Evolutionary conservation across 129 eudicot species (phyloP).

Genomic region (Escallonia herrerae): DNA sequence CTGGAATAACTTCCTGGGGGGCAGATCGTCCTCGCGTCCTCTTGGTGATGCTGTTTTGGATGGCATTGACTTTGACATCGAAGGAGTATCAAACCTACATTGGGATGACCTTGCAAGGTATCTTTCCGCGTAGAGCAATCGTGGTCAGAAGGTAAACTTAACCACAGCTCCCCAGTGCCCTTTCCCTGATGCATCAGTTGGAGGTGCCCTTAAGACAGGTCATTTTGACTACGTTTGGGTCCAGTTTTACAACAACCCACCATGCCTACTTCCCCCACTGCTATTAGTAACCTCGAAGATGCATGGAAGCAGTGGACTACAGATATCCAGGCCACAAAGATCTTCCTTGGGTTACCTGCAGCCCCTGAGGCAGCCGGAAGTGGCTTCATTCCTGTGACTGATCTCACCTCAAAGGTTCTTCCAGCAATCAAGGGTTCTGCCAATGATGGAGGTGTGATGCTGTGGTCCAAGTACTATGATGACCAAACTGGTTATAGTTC

Average conservation of each 20-base stretch:
- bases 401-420: conserved; percentile 15
- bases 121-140: too few species aligned
- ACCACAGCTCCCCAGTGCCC: too few species aligned
- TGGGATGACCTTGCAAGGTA: too few species aligned
- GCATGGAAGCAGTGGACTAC: conserved; percentile 3
- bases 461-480: conserved; percentile 27
- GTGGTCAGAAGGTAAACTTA: too few species aligned
- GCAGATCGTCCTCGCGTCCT: background rate
- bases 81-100: background rate
- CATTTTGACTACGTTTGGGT: conserved; percentile 6
- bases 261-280: background rate
- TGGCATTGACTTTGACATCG: conserved; percentile 1
- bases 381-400: conserved; percentile 17
- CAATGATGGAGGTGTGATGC: conserved; percentile 28
- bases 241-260: background rate
- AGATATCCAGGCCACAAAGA: background rate
- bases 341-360: background rate
- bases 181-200: too few species aligned
- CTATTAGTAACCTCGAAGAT: background rate
- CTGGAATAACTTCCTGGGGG: too few species aligned
- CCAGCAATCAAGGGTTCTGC: conserved; percentile 18
- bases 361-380: background rate
- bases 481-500: conserved; percentile 23
- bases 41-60: too few species aligned
- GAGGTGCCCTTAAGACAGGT: conserved; percentile 5